These are phyloP conservation scores for Davidsoniella virescens DNA, from an alignment of 2,329 filamentous ascomycete genomes.

Conservation along the genomic window DNA sequence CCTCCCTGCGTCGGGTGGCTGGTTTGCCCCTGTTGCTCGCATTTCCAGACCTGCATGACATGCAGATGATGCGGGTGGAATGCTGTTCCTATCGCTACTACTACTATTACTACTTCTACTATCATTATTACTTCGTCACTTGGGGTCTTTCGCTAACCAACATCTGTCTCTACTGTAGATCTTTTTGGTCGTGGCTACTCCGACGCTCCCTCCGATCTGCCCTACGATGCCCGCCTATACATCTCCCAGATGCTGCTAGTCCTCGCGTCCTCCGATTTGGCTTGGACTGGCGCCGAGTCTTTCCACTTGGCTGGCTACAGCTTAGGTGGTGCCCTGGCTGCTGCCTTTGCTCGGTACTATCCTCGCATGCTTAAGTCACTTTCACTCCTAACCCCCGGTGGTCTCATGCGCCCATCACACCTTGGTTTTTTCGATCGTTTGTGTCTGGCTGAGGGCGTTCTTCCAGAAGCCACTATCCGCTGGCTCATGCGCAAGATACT, in stretches of 20 bases:
- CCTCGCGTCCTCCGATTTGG: conserved; percentile 43
- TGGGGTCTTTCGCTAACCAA: not conserved
- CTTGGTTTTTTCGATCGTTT: conserved; percentile 44
- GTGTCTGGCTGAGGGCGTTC: conserved; percentile 41
- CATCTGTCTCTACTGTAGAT: conserved; percentile 27
- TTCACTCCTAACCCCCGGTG: conserved; percentile 50
- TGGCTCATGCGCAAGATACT: conserved; percentile 35
- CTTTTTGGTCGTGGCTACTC: conserved; percentile 66
- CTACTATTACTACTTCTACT: not conserved
- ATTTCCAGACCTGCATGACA: too few species aligned
- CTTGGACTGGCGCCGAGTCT: conserved; percentile 36
- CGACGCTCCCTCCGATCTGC: conserved; percentile 43
- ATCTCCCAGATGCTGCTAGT: conserved; percentile 47
- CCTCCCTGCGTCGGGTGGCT: too few species aligned
- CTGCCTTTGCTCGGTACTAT: conserved; percentile 53
- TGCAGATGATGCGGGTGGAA: not conserved
- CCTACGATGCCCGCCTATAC: conserved; percentile 49
- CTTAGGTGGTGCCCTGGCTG: conserved; percentile 58
- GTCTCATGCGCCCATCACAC: conserved; percentile 47
- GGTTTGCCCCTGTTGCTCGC: too few species aligned
- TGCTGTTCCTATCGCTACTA: not conserved
- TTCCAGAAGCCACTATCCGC: conserved; percentile 44
- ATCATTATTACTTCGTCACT: not conserved
- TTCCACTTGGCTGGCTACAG: conserved; percentile 69
- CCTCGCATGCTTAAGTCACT: conserved; percentile 46